phyloP scores from a whole-genome alignment of 2,329 filamentous ascomycete species.

The Exophiala calicioides region DNA sequence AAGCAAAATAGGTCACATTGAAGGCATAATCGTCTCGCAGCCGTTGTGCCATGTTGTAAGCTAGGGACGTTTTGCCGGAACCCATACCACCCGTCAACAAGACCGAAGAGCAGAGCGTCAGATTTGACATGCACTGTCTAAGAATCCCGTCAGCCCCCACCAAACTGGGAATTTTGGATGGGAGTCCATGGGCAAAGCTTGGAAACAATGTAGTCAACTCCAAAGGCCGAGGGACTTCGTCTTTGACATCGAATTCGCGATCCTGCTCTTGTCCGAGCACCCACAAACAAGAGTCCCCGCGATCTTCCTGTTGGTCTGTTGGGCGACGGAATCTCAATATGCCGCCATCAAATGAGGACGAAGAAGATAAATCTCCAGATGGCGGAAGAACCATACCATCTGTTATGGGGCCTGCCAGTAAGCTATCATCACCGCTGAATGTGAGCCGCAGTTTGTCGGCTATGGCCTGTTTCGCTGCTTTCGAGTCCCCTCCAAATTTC shows the following conservation, averaged over 20 bases:
- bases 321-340: slow-evolving; percentile 67
- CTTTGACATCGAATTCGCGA: slow-evolving; percentile 72
- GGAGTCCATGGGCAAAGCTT: slow-evolving; percentile 58
- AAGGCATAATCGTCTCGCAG: slow-evolving; percentile 74
- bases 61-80: slow-evolving; percentile 82
- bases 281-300: slow-evolving; percentile 56
- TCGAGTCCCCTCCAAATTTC: slow-evolving; percentile 85
- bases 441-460: slow-evolving; percentile 69
- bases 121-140: slow-evolving; percentile 69
- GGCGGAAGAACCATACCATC: slow-evolving; percentile 79
- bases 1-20: slow-evolving; percentile 82
- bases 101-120: slow-evolving; percentile 85
- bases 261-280: slow-evolving; percentile 75
- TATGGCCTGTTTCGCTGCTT: slow-evolving; percentile 74
- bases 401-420: slow-evolving; percentile 82
- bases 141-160: slow-evolving; percentile 84
- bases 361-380: slow-evolving; percentile 55
- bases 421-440: slow-evolving; percentile 56
- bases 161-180: slow-evolving; percentile 59
- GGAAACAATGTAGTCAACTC: slow-evolving; percentile 45
- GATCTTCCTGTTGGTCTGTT: slow-evolving; percentile 37
- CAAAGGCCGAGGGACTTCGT: slow-evolving; percentile 66
- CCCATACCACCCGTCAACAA: slow-evolving; percentile 86
- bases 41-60: slow-evolving; percentile 71
- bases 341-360: slow-evolving; percentile 76